These are phyloP conservation scores for Clarireedia monteithiana DNA, from an alignment of 2,329 filamentous ascomycete species.

Conservation along the genomic window DNA sequence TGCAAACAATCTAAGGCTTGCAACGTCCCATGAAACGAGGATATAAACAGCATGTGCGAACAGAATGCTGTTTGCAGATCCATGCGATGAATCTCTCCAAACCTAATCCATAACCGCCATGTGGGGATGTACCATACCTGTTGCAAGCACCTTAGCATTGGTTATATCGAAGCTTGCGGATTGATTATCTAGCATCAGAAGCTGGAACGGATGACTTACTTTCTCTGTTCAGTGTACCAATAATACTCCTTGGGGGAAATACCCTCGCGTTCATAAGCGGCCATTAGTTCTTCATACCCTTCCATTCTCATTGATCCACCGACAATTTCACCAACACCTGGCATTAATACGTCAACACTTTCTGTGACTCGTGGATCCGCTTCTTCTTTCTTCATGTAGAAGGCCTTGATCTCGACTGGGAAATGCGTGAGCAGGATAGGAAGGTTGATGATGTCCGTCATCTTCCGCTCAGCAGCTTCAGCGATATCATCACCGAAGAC, in stretches of 20 bases:
- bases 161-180: neutral
- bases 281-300: slow-evolving; percentile 81
- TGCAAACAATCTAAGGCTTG: slow-evolving; percentile 50
- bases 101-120: slow-evolving; percentile 77
- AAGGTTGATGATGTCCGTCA: slow-evolving; percentile 94
- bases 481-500: slow-evolving; percentile 95
- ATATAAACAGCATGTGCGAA: slow-evolving; percentile 64
- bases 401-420: slow-evolving; percentile 94
- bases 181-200: neutral
- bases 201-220: slow-evolving; percentile 48
- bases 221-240: slow-evolving; percentile 94
- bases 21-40: slow-evolving; percentile 75
- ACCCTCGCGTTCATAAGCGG: slow-evolving; percentile 77
- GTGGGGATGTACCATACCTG: slow-evolving; percentile 86
- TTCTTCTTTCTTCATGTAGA: slow-evolving; percentile 93
- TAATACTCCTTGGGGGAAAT: slow-evolving; percentile 85
- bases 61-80: slow-evolving; percentile 56
- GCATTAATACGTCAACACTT: slow-evolving; percentile 80
- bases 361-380: slow-evolving; percentile 80
- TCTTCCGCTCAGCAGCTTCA: slow-evolving; percentile 89
- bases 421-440: slow-evolving; percentile 98
- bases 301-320: slow-evolving; percentile 96
- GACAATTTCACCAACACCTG: slow-evolving; percentile 93
- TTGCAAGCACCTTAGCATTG: neutral
- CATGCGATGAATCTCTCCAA: slow-evolving; percentile 69